A percentile compares a stretch with the other conserved stretches of the same genome.
Conservation (phyloP, 192 early-diverging fungal genomes). For the Coemansia biformis region DNA sequence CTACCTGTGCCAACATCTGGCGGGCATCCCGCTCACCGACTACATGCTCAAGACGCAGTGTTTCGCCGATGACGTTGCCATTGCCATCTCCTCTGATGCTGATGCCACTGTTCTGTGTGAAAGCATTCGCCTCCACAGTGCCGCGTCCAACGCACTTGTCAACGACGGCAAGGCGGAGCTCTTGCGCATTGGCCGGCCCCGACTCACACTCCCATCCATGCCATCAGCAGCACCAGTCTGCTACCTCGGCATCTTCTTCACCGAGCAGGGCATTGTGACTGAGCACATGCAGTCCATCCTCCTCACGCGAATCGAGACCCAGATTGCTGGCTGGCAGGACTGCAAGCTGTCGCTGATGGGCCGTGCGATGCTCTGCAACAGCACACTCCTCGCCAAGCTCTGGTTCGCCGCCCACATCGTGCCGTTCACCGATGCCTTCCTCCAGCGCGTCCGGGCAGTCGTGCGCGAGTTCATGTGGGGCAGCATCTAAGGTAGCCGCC, state of each 20-base stretch:
- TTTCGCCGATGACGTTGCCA: too few relatives aligned
- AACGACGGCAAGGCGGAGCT: slow-evolving; percentile 14
- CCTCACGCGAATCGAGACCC: background rate
- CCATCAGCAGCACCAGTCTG: background rate
- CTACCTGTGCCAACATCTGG: too few relatives aligned
- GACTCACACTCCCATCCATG: background rate
- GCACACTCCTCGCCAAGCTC: background rate
- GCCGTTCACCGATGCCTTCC: too few relatives aligned
- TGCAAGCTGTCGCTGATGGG: background rate
- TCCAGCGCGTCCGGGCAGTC: too few relatives aligned
- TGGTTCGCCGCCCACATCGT: too few relatives aligned
- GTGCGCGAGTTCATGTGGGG: too few relatives aligned
- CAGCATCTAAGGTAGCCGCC: too few relatives aligned
- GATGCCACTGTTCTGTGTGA: slow-evolving; percentile 7
- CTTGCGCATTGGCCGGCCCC: slow-evolving; percentile 1
- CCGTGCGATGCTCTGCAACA: background rate
- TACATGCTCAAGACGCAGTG: too few relatives aligned
- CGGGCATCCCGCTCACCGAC: too few relatives aligned
- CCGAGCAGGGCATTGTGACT: background rate
- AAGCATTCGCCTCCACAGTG: background rate
- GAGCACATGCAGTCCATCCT: background rate
- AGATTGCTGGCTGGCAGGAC: background rate
- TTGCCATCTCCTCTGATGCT: too few relatives aligned
- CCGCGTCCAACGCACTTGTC: slow-evolving; percentile 4
- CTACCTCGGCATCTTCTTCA: slow-evolving; percentile 10